Percentiles rank a stretch among this genome's conserved stretches.
phyloP scores from a whole-genome alignment of 768 basidiomycete species.

The Russula lepida region DNA sequence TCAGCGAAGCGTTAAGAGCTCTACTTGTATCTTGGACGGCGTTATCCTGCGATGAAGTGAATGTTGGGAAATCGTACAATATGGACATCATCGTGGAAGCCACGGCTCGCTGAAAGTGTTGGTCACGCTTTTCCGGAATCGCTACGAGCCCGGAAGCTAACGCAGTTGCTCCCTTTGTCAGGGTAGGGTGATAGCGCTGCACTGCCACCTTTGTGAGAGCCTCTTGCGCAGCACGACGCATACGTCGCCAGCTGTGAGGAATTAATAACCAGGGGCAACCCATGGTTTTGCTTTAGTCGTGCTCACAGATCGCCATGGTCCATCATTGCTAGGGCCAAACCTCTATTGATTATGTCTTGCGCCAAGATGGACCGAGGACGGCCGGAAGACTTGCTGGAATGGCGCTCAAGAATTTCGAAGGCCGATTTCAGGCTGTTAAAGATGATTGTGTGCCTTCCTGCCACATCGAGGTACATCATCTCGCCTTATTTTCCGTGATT shows the following conservation, averaged over 20 bases:
- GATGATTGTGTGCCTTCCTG: no score
- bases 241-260: background rate
- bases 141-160: background rate
- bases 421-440: no score
- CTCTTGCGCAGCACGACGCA: background rate
- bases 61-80: conserved; percentile 2
- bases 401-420: no score
- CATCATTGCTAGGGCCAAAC: no score
- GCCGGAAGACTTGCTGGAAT: no score
- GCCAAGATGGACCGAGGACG: no score
- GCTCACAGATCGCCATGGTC: no score
- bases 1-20: background rate
- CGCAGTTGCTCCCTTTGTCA: background rate
- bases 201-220: background rate
- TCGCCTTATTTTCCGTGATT: no score
- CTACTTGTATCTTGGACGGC: background rate
- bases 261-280: background rate
- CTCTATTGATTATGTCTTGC: no score
- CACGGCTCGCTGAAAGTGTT: background rate
- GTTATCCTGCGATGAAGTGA: background rate
- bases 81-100: conserved; percentile 13
- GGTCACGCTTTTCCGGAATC: background rate
- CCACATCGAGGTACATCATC: no score
- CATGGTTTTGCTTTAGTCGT: no score
- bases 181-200: background rate